Evolutionary conservation across 2,329 filamentous ascomycete species (phyloP).

Genomic region (Aspergillus sp.): DNA sequence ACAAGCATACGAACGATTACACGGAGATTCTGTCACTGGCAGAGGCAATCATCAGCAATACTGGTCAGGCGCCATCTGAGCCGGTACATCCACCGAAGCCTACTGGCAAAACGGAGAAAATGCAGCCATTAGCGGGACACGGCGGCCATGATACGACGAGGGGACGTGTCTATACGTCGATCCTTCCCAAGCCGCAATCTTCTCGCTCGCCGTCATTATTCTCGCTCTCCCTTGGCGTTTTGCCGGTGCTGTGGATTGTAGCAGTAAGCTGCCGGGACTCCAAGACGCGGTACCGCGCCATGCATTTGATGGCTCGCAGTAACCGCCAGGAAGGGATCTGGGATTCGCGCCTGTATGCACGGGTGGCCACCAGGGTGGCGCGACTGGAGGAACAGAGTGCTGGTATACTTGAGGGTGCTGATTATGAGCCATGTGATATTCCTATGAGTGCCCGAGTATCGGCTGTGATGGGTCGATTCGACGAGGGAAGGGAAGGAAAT

Average conservation of each 20-base stretch:
- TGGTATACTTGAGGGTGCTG: neutral
- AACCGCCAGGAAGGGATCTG: conserved; percentile 67
- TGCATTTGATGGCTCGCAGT: conserved; percentile 59
- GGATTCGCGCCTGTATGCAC: conserved; percentile 45
- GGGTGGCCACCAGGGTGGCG: conserved; percentile 17
- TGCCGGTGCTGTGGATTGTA: conserved; percentile 65
- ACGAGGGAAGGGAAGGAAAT: conserved; percentile 8
- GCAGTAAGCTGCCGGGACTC: conserved; percentile 65
- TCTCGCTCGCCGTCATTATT: conserved; percentile 38
- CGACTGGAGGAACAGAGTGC: conserved; percentile 19
- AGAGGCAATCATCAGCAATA: conserved; percentile 9
- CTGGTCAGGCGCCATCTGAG: neutral
- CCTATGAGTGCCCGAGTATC: conserved; percentile 4
- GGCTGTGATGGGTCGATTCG: conserved; percentile 1
- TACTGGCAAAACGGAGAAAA: neutral
- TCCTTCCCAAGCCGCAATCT: conserved; percentile 4
- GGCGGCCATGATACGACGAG: conserved; percentile 2
- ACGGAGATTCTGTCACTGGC: conserved; percentile 7
- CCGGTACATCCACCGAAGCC: neutral
- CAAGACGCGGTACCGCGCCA: conserved; percentile 57
- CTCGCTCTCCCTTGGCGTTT: conserved; percentile 62
- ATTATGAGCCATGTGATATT: conserved; percentile 7
- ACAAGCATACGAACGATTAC: conserved; percentile 9
- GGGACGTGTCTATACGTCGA: neutral
- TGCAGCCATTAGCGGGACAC: neutral